These are phyloP conservation scores for Ogataea corticis DNA, from an alignment of 805 yeast genomes.

Conservation along the genomic window DNA sequence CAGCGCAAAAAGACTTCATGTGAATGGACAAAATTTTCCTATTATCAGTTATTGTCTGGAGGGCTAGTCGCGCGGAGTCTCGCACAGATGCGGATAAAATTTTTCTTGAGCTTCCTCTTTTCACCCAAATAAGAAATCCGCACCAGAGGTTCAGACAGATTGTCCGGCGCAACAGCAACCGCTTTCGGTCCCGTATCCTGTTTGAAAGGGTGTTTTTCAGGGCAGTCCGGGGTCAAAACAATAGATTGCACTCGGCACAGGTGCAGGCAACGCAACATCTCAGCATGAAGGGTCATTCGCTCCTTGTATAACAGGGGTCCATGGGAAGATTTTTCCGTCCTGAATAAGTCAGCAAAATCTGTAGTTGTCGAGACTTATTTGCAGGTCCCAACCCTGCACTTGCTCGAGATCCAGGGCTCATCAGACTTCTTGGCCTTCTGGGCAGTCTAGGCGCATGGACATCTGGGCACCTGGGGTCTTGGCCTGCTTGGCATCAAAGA, in stretches of 20 bases:
- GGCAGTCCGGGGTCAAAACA: slow-evolving; percentile 7
- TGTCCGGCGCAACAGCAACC: slow-evolving; percentile 1
- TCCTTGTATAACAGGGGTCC: background rate
- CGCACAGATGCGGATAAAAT: background rate
- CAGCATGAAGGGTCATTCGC: slow-evolving; percentile 2
- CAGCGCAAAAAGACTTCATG: background rate
- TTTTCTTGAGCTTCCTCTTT: background rate
- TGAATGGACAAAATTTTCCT: background rate
- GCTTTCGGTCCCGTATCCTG: slow-evolving; percentile 1
- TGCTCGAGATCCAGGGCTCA: too few species aligned
- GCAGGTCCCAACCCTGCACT: too few species aligned
- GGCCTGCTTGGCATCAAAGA: too few species aligned
- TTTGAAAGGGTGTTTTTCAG: background rate
- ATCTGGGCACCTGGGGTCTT: too few species aligned
- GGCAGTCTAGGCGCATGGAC: too few species aligned
- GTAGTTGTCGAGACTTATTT: too few species aligned
- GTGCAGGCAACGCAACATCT: background rate
- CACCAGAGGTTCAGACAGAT: background rate
- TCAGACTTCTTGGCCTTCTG: too few species aligned
- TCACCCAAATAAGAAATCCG: background rate
- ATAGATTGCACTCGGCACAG: background rate
- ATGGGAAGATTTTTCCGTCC: too few species aligned
- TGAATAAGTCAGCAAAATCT: too few species aligned
- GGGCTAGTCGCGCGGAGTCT: background rate
- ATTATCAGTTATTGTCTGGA: background rate